These are phyloP conservation scores for Sarocladium strictum DNA, from an alignment of 2,329 filamentous ascomycete genomes.

Conservation along the genomic window DNA sequence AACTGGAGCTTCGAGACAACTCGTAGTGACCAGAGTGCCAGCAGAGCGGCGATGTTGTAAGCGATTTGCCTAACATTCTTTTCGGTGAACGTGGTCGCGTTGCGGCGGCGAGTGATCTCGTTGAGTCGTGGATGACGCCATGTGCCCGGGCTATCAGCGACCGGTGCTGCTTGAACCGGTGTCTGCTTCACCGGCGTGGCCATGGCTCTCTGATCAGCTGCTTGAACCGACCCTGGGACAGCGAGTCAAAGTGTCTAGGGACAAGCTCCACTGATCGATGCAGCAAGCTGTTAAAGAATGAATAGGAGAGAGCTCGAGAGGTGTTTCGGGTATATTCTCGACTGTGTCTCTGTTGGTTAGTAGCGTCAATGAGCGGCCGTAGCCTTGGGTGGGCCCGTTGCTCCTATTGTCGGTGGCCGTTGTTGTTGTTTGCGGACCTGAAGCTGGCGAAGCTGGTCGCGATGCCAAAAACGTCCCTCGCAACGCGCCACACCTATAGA, in stretches of 20 bases:
- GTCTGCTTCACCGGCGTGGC: slow-evolving; percentile 37
- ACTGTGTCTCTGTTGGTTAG: slow-evolving; percentile 1
- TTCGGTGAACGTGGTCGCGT: slow-evolving; percentile 71
- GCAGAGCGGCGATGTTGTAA: slow-evolving; percentile 54
- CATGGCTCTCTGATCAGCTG: slow-evolving; percentile 18
- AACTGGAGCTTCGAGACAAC: slow-evolving; percentile 29
- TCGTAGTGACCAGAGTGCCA: slow-evolving; percentile 31
- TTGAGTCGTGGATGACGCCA: slow-evolving; percentile 88
- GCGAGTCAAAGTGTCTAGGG: neutral
- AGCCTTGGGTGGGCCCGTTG: slow-evolving; percentile 4
- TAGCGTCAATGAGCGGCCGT: neutral
- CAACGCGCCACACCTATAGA: slow-evolving; percentile 9
- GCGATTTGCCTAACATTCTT: slow-evolving; percentile 65
- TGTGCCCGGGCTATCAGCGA: slow-evolving; percentile 60
- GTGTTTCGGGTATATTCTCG: no score
- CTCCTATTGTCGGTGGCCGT: neutral
- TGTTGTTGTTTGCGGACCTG: slow-evolving; percentile 1
- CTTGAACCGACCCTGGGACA: no score
- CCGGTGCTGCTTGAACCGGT: slow-evolving; percentile 24
- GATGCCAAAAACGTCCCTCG: neutral
- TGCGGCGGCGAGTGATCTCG: slow-evolving; percentile 78
- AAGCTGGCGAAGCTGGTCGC: neutral
- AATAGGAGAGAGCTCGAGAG: no score
- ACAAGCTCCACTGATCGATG: neutral
- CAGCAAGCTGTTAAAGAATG: neutral